Base-by-base conservation (phyloP, 1,284 basidiomycete species). In the Schizopora paradoxa region DNA sequence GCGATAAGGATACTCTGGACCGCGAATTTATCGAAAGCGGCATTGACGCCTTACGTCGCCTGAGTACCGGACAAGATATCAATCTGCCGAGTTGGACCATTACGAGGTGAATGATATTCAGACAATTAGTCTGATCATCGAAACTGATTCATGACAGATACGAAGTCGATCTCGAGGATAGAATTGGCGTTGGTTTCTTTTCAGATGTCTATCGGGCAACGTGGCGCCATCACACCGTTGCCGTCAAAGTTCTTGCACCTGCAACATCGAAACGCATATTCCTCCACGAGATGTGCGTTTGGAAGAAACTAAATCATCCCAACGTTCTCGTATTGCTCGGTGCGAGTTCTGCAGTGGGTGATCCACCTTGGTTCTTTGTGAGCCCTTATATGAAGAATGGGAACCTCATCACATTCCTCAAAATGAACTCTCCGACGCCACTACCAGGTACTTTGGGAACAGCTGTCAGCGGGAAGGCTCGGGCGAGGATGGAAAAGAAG, bases 11-110 rank as follows among this genome's bases (percentile, higher is more conserved):
- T 46, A 63, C 62, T 38, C 61, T 67, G 52, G 66, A 74, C 58
- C 60, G 69, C 50, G 66, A 73, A 62, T 72, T 72, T 54, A 64
- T 74, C 47, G 63, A 72, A 56, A 61, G 64, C 19, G 67, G 72
- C 47, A 67, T 79, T 62, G 67, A 83, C 58, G 60, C 73, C 43
- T 65, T 66, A 62, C 65, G 64, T 54, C 65, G 74, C 49, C 51
- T 78, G 52, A 71, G 69, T 48, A 33, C 50, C 29, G 62, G 61
- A 14, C 41, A 47, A 35, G 43, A 43, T 18, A 52, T 62, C 13
- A 67, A 68, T 42, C 60, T 86, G 23, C 83, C 85, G 1, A 74
- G 68, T 51, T 86, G 84, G 84, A 85, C 82, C 2, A 86, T 86
- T 54, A 87, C 83, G 8, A 67, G 71, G 70, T 76, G 66, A 48